Evolutionary conservation across 2,329 filamentous ascomycete species (phyloP), one percentile per base, ranked within the genome.

Genomic region (Stemphylium beticola): DNA sequence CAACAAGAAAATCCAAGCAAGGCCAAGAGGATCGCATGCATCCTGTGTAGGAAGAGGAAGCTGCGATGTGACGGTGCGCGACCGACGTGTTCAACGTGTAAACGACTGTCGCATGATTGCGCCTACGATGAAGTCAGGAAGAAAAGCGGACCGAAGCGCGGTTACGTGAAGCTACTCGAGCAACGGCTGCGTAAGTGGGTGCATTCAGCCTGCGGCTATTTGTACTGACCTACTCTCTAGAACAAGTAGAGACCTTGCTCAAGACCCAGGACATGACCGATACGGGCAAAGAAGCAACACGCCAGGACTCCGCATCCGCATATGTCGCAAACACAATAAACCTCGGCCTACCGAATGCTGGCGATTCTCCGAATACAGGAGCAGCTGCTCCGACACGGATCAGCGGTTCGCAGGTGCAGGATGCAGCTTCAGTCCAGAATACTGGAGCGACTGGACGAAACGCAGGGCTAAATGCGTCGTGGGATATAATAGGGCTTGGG

Each of bases 131-230:
- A 96, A 78, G 89, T 93, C 66, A 86, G 93, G 73, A 91, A 92
- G 78, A 96, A 96, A 85, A 96, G 92, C 74, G 93, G 93, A 2
- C 93, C 93, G 2, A 96, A 96, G 80, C 85, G 93, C 72, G 93
- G 93, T 66, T 96, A 97, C 73, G 93, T 96, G 58, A 96, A 96
- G 81, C 89, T 92, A 55, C 78, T 98, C 65, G 95, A 98, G 77
- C 93, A 96, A 74, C 86, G 95, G 74, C 79, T 99, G 70, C 93
- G 92, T 96, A 82, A 79, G 89, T 79, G 11, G 45, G 47, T 39
- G 50, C 38, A 53, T 36, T 20, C 36, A 42, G 24, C 39, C 26
- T 11, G 17, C 44, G 18, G 24, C 39, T 29, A 40, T 8, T 54
- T 45, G 22, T 43, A 55, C 65, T 65, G 38, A 66, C 14, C 5